phyloP scores from a whole-genome alignment of 2,329 filamentous ascomycete species.

The Graphium sp. region DNA sequence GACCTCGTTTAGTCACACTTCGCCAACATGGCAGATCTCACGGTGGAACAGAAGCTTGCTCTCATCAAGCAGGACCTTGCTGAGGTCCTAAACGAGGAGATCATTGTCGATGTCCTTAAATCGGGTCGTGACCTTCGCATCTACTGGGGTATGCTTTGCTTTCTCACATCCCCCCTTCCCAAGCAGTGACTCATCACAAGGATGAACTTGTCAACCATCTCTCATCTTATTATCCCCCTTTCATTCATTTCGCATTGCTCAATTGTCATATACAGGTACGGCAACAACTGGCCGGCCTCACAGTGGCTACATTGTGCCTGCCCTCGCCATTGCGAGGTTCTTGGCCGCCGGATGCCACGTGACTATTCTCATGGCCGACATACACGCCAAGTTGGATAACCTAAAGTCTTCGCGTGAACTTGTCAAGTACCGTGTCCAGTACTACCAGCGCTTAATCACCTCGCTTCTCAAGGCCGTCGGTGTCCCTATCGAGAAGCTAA shows the following conservation, averaged over 20 bases:
- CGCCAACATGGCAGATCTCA: constrained; percentile 14
- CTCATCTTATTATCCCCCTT: too few relatives aligned
- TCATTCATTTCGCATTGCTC: background rate
- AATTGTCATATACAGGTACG: constrained; percentile 30
- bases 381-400: constrained; percentile 67
- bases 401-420: constrained; percentile 80
- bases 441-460: constrained; percentile 66
- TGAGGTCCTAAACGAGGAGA: constrained; percentile 71
- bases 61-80: constrained; percentile 69
- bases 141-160: constrained; percentile 59
- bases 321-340: constrained; percentile 80
- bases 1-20: too few relatives aligned
- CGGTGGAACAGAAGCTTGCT: constrained; percentile 44
- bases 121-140: constrained; percentile 58
- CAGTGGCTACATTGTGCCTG: constrained; percentile 76
- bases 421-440: constrained; percentile 64
- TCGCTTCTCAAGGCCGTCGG: constrained; percentile 60
- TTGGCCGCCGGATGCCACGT: constrained; percentile 72
- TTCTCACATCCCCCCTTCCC: too few relatives aligned
- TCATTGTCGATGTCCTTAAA: constrained; percentile 57
- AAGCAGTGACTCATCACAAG: too few relatives aligned
- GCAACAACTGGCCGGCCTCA: constrained; percentile 80
- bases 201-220: too few relatives aligned
- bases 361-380: constrained; percentile 59
- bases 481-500: constrained; percentile 61